A percentile compares a stretch with the other conserved stretches of the same genome.
phyloP scores from a whole-genome alignment of 805 yeast species.

The Schwanniomyces polymorphus region DNA sequence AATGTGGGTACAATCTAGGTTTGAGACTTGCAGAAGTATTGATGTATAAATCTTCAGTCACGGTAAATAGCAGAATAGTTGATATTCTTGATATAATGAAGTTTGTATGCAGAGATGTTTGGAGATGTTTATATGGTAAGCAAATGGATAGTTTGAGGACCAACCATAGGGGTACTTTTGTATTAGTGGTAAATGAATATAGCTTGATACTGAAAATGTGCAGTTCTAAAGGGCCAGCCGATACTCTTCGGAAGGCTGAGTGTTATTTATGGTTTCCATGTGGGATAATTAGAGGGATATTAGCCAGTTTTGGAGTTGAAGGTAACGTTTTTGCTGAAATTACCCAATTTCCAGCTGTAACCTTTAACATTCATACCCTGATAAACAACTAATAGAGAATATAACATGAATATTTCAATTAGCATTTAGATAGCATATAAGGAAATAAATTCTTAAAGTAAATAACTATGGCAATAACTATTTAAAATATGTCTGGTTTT shows the following conservation, averaged over 20 bases:
- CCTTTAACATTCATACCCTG: slow-evolving; percentile 67
- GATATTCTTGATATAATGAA: slow-evolving; percentile 85
- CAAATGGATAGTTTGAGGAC: slow-evolving; percentile 92
- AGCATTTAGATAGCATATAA: background rate
- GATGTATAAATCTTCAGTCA: slow-evolving; percentile 31
- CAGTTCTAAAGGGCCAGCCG: slow-evolving; percentile 42
- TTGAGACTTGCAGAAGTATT: slow-evolving; percentile 51
- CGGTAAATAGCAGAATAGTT: slow-evolving; percentile 35
- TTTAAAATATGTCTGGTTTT: too few relatives aligned
- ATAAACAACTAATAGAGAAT: slow-evolving; percentile 32
- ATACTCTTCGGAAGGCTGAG: slow-evolving; percentile 44
- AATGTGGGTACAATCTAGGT: slow-evolving; percentile 72
- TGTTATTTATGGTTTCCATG: slow-evolving; percentile 69
- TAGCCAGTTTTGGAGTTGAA: slow-evolving; percentile 67
- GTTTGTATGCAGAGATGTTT: slow-evolving; percentile 87
- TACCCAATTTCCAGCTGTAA: slow-evolving; percentile 61
- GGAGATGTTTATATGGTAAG: slow-evolving; percentile 78
- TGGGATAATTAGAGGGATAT: slow-evolving; percentile 73
- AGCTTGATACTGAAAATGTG: slow-evolving; percentile 53
- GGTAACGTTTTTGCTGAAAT: slow-evolving; percentile 67
- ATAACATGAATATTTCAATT: background rate
- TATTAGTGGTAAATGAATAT: slow-evolving; percentile 69
- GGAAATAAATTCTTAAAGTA: too few relatives aligned
- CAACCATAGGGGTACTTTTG: slow-evolving; percentile 85
- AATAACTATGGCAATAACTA: too few relatives aligned